Base-by-base conservation (phyloP, 2,329 filamentous ascomycete species). In the Hymenotorrendiella dingleyae region DNA sequence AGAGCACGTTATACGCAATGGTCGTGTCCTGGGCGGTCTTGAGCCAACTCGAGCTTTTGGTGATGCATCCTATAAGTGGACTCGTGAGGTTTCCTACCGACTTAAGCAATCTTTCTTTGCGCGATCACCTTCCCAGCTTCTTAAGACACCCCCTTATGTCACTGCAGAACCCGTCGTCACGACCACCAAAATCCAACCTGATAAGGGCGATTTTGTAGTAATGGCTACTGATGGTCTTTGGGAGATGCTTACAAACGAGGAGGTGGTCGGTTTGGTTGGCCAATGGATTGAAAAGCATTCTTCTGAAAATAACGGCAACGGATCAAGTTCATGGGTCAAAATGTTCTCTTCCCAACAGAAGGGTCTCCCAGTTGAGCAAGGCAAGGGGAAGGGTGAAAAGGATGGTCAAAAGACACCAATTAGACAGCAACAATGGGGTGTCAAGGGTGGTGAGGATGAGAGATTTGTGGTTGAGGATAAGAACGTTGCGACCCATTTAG, bases 181-280 rank as follows among this genome's bases (percentile, higher is more conserved):
- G 0, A 95, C 89, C 1, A 97, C 91, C 34, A 84, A 93, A 63
- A 83, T 98, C 40, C 75, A 91, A 55, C 93, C 93, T 1, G 79
- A 87, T 41, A 86, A 86, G 49, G 90, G 91, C 34, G 93, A 98
- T 62, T 98, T 98, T 57, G 73, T 98, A 10, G 91, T 98, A 48
- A 82, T 98, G 73, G 93, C 93, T 17, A 96, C 93, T 0, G 93
- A 98, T 61, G 93, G 93, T 4, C 74, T 98, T 1, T 98, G 93
- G 93, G 93, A 98, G 67, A 97, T 97, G 93, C 74, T 98, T 48
- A 96, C 88, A 36, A 98, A 97, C 58, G 93, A 98, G 62, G 93
- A 98, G 69, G 93, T 96, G 1, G 86, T 98, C 38, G 93, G 93
- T 1, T 78, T 98, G 2, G 93, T 98, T 4, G 94, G 91, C 12